A percentile compares a stretch with the other conserved stretches of the same genome.
phyloP scores from a whole-genome alignment of 2,329 filamentous ascomycete genomes.

The Aureobasidium mangrovei region DNA sequence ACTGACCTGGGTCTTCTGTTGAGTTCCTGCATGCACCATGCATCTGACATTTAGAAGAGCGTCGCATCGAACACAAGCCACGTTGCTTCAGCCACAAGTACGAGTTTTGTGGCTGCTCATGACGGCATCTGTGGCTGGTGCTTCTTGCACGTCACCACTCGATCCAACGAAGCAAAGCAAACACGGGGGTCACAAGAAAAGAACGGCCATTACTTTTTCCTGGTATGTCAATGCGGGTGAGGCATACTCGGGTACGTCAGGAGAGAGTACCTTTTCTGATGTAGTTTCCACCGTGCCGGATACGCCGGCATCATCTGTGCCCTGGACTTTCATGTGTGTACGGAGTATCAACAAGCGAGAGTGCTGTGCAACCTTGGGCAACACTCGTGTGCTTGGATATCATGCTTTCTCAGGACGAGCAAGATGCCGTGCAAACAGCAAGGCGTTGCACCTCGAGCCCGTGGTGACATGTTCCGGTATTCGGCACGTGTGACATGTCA shows the following conservation, averaged over 20 bases:
- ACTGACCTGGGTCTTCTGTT: not conserved
- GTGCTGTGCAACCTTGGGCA: too few relatives aligned
- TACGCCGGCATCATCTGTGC: too few relatives aligned
- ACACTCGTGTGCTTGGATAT: too few relatives aligned
- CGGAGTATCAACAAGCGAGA: too few relatives aligned
- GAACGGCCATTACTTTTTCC: not conserved
- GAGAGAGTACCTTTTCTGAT: not conserved
- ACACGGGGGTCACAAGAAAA: not conserved
- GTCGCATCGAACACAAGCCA: not conserved
- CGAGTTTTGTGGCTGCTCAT: not conserved
- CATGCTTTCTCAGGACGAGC: too few relatives aligned
- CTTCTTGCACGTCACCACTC: not conserved
- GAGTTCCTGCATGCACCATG: constrained; percentile 4
- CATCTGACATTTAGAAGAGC: not conserved
- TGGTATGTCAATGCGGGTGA: not conserved
- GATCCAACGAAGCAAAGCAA: constrained; percentile 4
- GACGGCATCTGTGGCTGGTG: constrained; percentile 3
- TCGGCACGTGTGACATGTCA: too few relatives aligned
- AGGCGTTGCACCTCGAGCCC: too few relatives aligned
- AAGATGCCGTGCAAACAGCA: too few relatives aligned
- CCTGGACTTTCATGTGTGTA: too few relatives aligned
- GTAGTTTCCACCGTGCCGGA: too few relatives aligned
- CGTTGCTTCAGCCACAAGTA: not conserved
- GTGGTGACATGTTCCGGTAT: too few relatives aligned
- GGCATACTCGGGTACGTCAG: not conserved